Evolutionary conservation across 768 basidiomycete species (phyloP), one percentile per base, ranked within the genome.

Genomic region (Amanita pallidorosea): DNA sequence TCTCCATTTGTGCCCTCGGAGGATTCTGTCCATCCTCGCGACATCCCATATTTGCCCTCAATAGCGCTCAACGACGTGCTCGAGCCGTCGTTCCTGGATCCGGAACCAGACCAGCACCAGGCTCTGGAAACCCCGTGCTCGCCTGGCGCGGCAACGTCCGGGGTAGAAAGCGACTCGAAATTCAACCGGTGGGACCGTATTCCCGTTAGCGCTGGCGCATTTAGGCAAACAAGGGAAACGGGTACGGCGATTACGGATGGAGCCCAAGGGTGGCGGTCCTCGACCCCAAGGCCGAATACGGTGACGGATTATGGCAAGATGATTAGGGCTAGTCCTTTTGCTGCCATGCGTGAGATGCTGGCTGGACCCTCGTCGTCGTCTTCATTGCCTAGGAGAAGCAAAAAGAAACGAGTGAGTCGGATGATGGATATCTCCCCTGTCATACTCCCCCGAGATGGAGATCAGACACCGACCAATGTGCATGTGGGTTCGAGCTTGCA

Each of bases 21-120:
- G 35, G 43, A 45, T 22, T 45, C n/a, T 18, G 42, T 20, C 18
- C 18, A n/a, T n/a, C 40, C 17, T 18, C 9, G 9, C 17, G 18
- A 9, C 8, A 40, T 18, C 11, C 18, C 38, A 5, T 40, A 40
- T 20, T 40, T 9, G 18, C 40, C 18, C 53, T 70, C 78, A 9
- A 77, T 85, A 40, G 74, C 77, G 54, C 72, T 90, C 18, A 79
- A 86, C 57, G 88, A 90, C 57, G 86, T 90, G 15, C 70, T 90
- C 33, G 85, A 90, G 51, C 72, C 81, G 1, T 81, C 87, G 0
- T 79, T 85, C 64, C 68, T 88, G 17, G 81, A 80, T 56, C 72
- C 75, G 0, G 82, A 82, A 55, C 72, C 68, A 15, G 40, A 41
- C 40, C 18, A 18, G 40, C 40, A 20, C 20, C 18, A 22, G 40